phyloP scores from a whole-genome alignment of 805 yeast genomes.

The Candida hungchunana region DNA sequence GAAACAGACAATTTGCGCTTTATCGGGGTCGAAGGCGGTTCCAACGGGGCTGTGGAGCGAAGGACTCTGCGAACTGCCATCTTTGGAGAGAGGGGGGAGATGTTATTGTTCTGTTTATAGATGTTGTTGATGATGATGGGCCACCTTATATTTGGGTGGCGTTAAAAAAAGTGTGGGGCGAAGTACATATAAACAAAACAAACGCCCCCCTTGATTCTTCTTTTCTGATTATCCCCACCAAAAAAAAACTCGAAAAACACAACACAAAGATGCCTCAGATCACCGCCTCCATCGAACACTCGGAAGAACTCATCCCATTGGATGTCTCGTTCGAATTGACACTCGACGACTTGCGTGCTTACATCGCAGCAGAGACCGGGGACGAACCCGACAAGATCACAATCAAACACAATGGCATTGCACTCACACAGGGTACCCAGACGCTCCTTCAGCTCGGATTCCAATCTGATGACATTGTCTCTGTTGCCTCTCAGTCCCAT shows the following conservation, averaged over 20 bases:
- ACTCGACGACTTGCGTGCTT: constrained; percentile 65
- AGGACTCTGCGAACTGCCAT: too few relatives aligned
- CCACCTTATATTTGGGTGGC: too few relatives aligned
- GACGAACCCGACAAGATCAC: constrained; percentile 37
- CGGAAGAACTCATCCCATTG: constrained; percentile 29
- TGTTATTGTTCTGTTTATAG: too few relatives aligned
- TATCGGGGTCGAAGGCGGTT: constrained; percentile 7
- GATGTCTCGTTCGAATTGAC: constrained; percentile 66
- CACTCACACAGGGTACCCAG: constrained; percentile 30
- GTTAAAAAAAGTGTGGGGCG: too few relatives aligned
- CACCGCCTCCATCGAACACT: constrained; percentile 18
- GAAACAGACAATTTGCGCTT: constrained; percentile 3
- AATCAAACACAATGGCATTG: constrained; percentile 44
- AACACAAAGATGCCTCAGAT: constrained; percentile 16
- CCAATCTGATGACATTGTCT: constrained; percentile 53
- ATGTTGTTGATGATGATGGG: too few relatives aligned
- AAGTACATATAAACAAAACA: not conserved
- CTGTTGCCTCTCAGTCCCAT: constrained; percentile 1
- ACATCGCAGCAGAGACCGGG: constrained; percentile 42
- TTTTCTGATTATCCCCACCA: not conserved
- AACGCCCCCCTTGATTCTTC: not conserved
- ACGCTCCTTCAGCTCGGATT: constrained; percentile 46
- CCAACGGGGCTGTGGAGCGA: not conserved
- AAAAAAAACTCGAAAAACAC: not conserved
- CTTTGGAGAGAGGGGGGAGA: too few relatives aligned